Percentiles rank a stretch among this genome's conserved stretches.
Conservation (phyloP, 306 rosid species). For the Dryas drummondii region DNA sequence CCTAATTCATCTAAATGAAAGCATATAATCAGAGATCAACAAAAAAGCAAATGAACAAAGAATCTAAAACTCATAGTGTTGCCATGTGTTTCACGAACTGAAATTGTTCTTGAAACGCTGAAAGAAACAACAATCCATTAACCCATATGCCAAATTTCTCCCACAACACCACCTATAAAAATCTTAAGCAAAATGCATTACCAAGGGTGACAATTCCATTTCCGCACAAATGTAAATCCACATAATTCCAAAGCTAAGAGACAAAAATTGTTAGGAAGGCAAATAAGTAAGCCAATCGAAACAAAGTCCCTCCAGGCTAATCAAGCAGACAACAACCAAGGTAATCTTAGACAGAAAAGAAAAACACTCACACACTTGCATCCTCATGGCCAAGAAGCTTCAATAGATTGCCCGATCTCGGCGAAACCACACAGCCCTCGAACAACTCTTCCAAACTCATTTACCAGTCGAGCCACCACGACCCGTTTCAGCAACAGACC, state of each 20-base stretch:
- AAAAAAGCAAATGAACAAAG: no score
- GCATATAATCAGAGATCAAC: no score
- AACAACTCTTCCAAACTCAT: constrained; percentile 84
- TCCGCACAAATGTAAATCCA: background rate
- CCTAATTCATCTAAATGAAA: no score
- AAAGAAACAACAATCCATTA: background rate
- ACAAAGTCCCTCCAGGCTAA: background rate
- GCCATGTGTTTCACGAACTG: no score
- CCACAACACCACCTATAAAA: background rate
- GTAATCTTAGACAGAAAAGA: background rate
- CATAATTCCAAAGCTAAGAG: background rate
- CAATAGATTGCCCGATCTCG: constrained; percentile 93
- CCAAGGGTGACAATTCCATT: background rate
- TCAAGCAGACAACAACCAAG: background rate
- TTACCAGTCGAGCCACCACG: constrained; percentile 99
- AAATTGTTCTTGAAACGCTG: background rate
- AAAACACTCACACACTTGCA: constrained; percentile 86
- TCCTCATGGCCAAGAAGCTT: constrained; percentile 98
- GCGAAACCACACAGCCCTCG: constrained; percentile 79
- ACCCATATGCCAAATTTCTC: background rate
- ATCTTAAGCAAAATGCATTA: background rate
- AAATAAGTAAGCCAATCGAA: constrained; percentile 1
- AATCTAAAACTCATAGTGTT: no score
- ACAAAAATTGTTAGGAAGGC: background rate
- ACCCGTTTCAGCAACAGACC: constrained; percentile 53